phyloP scores from a whole-genome alignment of 768 basidiomycete genomes.

The Candolleomyces efflorescens region DNA sequence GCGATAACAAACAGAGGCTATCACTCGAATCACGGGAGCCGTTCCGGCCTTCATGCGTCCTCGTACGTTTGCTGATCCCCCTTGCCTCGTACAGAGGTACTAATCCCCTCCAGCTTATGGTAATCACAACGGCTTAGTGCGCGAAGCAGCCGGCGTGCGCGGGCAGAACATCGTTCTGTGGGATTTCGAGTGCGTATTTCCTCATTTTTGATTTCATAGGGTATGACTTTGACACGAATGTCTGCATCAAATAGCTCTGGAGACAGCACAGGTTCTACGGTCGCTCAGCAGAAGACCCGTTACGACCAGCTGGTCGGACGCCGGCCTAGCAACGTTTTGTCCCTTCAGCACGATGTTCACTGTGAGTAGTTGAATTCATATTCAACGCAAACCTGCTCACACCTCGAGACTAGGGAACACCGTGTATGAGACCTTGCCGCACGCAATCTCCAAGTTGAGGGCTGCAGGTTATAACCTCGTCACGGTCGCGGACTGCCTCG shows the following conservation, averaged over 20 bases:
- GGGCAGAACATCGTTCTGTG: slow-evolving; percentile 25
- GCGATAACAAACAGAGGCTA: slow-evolving; percentile 20
- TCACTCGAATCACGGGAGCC: slow-evolving; percentile 5
- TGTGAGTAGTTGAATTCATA: not conserved
- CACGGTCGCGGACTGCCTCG: slow-evolving; percentile 20
- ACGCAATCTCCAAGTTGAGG: slow-evolving; percentile 15
- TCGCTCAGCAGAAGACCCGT: not conserved
- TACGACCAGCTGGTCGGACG: not conserved
- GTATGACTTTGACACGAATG: not conserved
- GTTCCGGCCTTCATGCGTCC: slow-evolving; percentile 5
- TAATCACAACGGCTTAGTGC: slow-evolving; percentile 29
- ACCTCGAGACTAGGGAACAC: not conserved
- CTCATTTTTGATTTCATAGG: not conserved
- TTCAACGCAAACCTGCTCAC: not conserved
- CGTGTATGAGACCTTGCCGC: slow-evolving; percentile 9
- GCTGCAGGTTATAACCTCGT: slow-evolving; percentile 17
- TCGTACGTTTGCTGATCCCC: too few relatives aligned
- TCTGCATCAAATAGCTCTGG: not conserved
- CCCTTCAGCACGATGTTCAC: slow-evolving; percentile 10
- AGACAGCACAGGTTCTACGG: slow-evolving; percentile 1
- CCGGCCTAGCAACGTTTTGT: slow-evolving; percentile 1
- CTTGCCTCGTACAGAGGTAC: too few relatives aligned
- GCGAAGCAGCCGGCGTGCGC: slow-evolving; percentile 15
- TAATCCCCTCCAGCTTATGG: slow-evolving; percentile 30
- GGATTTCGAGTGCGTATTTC: slow-evolving; percentile 28